Conservation (phyloP, 352 stramenopile species). For the Pythium monospermum region DNA sequence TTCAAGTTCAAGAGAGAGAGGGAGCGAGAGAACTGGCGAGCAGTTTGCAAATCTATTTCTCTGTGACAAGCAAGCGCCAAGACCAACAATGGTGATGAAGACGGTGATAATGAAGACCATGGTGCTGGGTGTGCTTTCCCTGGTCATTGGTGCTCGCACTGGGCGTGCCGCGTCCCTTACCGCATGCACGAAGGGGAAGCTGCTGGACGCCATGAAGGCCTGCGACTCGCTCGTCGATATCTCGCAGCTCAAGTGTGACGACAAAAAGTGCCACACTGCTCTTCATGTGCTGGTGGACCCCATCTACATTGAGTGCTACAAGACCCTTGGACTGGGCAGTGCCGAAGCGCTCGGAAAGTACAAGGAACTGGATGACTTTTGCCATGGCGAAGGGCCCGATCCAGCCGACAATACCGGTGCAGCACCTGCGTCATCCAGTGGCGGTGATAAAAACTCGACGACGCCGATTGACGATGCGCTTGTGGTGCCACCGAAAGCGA, state of each 20-base stretch:
- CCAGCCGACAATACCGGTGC: conserved; percentile 31
- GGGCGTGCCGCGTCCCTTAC: conserved; percentile 2
- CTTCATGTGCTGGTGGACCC: conserved; percentile 34
- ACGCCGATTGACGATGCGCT: not conserved
- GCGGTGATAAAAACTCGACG: conserved; percentile 1
- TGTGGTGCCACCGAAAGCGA: not conserved
- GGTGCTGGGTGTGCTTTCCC: not conserved
- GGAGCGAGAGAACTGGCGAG: too few species aligned
- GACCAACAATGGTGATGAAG: too few species aligned
- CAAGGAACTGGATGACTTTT: conserved; percentile 38
- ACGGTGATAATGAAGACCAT: not conserved
- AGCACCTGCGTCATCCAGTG: too few species aligned
- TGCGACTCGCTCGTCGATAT: conserved; percentile 39
- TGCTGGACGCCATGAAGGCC: conserved; percentile 18
- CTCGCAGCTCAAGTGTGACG: conserved; percentile 39
- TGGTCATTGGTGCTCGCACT: not conserved
- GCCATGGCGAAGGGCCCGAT: conserved; percentile 33
- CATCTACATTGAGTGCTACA: conserved; percentile 33
- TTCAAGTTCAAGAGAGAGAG: too few species aligned
- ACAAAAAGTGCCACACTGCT: conserved; percentile 30
- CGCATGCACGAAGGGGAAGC: conserved; percentile 15
- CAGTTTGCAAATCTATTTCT: not conserved
- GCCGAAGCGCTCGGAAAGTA: conserved; percentile 35
- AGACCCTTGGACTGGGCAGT: conserved; percentile 27
- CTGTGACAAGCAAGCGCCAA: too few species aligned